Conservation (phyloP, 305 asterid species). For the Ilex paraguariensis region DNA sequence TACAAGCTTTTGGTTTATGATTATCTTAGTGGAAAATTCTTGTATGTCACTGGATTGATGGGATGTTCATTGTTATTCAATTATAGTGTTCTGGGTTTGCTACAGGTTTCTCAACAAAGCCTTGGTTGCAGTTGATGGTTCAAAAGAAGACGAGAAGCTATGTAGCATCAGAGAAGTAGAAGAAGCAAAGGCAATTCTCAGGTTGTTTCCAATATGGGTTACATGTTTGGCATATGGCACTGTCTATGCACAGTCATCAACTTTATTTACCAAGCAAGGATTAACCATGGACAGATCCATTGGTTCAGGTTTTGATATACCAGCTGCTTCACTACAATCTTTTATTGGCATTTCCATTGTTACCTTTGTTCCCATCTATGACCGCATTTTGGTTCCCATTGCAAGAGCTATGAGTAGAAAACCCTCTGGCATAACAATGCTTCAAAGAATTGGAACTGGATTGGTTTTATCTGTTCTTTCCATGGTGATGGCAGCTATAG, state of each 20-base stretch:
- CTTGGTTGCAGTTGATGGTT: conserved; percentile 4
- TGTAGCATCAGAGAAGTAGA: not conserved
- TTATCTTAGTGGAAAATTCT: too few species aligned
- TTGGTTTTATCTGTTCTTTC: not conserved
- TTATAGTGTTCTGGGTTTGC: not conserved
- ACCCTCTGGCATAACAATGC: conserved; percentile 4
- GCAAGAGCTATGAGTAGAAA: not conserved
- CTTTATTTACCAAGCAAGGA: conserved; percentile 1
- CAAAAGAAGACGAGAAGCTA: not conserved
- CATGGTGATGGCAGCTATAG: not conserved
- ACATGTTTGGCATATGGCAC: conserved; percentile 1
- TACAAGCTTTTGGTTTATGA: too few species aligned
- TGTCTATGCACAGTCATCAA: not conserved
- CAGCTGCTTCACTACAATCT: not conserved
- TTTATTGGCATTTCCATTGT: not conserved
- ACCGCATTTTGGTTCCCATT: not conserved
- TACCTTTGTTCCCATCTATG: not conserved
- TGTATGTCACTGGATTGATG: too few species aligned
- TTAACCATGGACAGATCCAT: not conserved
- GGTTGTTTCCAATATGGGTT: not conserved
- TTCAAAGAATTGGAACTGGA: conserved; percentile 4
- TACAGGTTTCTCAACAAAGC: conserved; percentile 1
- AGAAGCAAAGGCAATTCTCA: conserved; percentile 1
- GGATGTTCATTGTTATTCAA: too few species aligned
- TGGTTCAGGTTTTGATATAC: not conserved